These are phyloP conservation scores for Patellifolia procumbens DNA, from an alignment of 179 eudicot species.

Conservation along the genomic window DNA sequence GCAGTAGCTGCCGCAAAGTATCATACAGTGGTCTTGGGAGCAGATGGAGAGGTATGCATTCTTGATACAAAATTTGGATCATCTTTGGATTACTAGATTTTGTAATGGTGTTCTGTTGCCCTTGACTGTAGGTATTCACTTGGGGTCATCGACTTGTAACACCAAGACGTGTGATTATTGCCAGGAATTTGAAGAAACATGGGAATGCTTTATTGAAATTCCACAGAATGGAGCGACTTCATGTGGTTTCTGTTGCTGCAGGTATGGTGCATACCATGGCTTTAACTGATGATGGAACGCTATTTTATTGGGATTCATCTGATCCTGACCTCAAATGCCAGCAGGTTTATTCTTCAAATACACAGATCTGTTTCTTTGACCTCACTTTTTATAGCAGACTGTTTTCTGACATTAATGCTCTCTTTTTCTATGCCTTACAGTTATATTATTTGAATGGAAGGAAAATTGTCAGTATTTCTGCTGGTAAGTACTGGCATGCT, in stretches of 20 bases:
- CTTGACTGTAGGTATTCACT: slow-evolving; percentile 72
- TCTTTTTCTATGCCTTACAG: slow-evolving; percentile 34
- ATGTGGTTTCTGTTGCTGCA: slow-evolving; percentile 78
- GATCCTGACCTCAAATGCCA: slow-evolving; percentile 88
- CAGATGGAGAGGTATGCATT: slow-evolving; percentile 90
- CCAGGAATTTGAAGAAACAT: slow-evolving; percentile 71
- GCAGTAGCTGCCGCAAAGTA: slow-evolving; percentile 79
- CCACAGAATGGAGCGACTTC: slow-evolving; percentile 75
- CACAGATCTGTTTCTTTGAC: not conserved
- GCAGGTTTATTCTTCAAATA: slow-evolving; percentile 54
- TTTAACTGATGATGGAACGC: slow-evolving; percentile 83
- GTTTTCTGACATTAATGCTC: not conserved
- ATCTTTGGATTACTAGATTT: not conserved
- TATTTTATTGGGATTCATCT: slow-evolving; percentile 89
- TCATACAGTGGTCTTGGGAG: slow-evolving; percentile 87
- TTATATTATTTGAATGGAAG: slow-evolving; percentile 64
- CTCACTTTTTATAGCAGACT: not conserved
- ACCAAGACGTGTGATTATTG: slow-evolving; percentile 77
- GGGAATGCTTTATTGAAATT: slow-evolving; percentile 70
- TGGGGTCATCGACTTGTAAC: slow-evolving; percentile 99
- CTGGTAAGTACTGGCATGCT: slow-evolving; percentile 92
- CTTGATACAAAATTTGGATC: slow-evolving; percentile 3
- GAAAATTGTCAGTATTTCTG: slow-evolving; percentile 62
- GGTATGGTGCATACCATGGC: slow-evolving; percentile 90
- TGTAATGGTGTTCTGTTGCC: slow-evolving; percentile 7